Evolutionary conservation across 2,329 filamentous ascomycete genomes (phyloP).

Genomic region (Rhynchosporium agropyri): DNA sequence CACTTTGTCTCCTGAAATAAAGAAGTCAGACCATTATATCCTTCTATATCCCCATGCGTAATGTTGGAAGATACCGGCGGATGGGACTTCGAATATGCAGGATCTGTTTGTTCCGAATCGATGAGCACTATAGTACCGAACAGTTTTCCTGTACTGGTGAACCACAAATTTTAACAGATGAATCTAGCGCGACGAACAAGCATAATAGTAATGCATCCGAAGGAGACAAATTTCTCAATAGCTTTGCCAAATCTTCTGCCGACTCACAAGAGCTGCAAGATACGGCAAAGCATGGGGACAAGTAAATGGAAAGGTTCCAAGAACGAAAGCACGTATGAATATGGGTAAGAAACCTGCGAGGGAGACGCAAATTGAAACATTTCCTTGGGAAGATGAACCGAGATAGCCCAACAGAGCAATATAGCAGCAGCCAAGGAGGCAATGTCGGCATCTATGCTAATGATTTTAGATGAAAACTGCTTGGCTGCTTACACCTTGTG

Average conservation of each 20-base stretch:
- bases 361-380: neutral
- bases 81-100: neutral
- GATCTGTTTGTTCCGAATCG: neutral
- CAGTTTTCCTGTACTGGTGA: neutral
- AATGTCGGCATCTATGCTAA: neutral
- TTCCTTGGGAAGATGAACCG: neutral
- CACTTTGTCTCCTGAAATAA: slow-evolving; percentile 30
- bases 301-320: too few relatives aligned
- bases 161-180: slow-evolving; percentile 1
- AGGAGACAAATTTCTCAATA: neutral
- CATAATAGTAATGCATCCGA: neutral
- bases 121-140: neutral
- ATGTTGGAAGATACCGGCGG: neutral
- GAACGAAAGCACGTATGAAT: neutral
- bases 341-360: neutral
- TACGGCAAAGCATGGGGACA: too few relatives aligned
- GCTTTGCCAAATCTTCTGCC: neutral
- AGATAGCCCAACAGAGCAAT: neutral
- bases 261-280: neutral
- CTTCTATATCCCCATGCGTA: slow-evolving; percentile 6
- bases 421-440: neutral
- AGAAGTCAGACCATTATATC: neutral
- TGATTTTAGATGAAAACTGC: neutral
- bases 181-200: neutral
- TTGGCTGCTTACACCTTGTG: neutral